These are phyloP conservation scores for Narthecium ossifragum DNA, from an alignment of 106 monocot species.

Conservation along the genomic window DNA sequence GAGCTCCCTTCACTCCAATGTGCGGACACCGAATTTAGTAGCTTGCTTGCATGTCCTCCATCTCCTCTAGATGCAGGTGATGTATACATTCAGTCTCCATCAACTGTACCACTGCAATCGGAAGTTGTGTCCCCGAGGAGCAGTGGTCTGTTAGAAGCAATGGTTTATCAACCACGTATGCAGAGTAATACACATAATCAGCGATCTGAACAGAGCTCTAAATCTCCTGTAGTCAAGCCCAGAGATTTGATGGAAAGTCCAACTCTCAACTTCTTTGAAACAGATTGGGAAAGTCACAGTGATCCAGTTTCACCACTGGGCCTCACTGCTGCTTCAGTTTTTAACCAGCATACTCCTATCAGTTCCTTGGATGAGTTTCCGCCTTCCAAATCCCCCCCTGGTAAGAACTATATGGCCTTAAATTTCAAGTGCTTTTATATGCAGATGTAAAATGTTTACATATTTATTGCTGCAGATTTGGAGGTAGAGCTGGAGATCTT, in stretches of 20 bases:
- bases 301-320: constrained; percentile 31
- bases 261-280: constrained; percentile 5
- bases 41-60: constrained; percentile 11
- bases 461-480: constrained; percentile 13
- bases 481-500: not conserved
- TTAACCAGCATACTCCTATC: constrained; percentile 27
- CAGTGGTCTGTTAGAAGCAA: constrained; percentile 48
- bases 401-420: constrained; percentile 14
- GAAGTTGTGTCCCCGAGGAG: constrained; percentile 26
- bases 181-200: constrained; percentile 14
- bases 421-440: too few relatives aligned
- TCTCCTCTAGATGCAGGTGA: constrained; percentile 15
- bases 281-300: constrained; percentile 14
- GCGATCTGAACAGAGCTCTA: constrained; percentile 23
- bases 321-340: constrained; percentile 28
- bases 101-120: constrained; percentile 17
- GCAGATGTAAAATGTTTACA: too few relatives aligned
- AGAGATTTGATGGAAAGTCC: constrained; percentile 13
- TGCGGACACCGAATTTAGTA: constrained; percentile 25
- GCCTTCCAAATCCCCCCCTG: constrained; percentile 1
- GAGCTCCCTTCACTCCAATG: constrained; percentile 99
- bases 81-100: constrained; percentile 19
- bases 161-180: constrained; percentile 36
- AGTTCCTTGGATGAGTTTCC: constrained; percentile 25
- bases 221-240: constrained; percentile 18